Base-by-base conservation (phyloP, 768 basidiomycete species). In the Boletus subcaerulescens region DNA sequence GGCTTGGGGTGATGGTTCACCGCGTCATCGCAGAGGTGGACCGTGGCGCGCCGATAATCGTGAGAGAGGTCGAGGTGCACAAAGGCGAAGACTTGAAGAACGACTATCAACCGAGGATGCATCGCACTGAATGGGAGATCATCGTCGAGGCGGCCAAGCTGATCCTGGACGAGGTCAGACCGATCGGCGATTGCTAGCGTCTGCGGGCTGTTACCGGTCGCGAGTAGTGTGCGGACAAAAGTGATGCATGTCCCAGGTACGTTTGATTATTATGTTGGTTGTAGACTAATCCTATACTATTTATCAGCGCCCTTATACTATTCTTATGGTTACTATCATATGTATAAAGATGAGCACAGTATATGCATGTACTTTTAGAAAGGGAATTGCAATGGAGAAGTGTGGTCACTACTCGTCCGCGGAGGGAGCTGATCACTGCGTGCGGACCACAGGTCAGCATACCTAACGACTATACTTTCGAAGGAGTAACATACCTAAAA, bases 11-110 rank as follows among this genome's bases (percentile, higher is more conserved):
- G 2, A 98, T 98, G 96, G 86, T 98, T 0, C 97, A 99, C 71
- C 81, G 86, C 24, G 97, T 98, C 14, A 85, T 98, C 35, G 86
- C 85, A 59, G 91, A 95, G 65, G 94, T 99, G 29, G 97, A 99
- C 72, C 83, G 86, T 8, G 97, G 97, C 0, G 85, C 91, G 61
- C 93, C 96, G 0, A 61, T 99, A 38, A 70, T 98, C 26, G 88
- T 95, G 45, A 75, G 83, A 54, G 84, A 93, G 66, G 82, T 98
- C 2, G 80, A 81, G 60, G 85, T 95, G 50, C 71, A 74, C 58
- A 72, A 83, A 53, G 93, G 82, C 7, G 95, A 98, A 60, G 68
- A 81, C 69, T 87, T 52, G 87, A 88, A 55, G 77, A 75, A 32
- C 36, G 65, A 58, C 46, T 86, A 93, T 58, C 91, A 92, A 64